A percentile compares a stretch with the other conserved stretches of the same genome.
Conservation (phyloP, 2,329 filamentous ascomycete genomes). For the Ophiostoma fasciatum region DNA sequence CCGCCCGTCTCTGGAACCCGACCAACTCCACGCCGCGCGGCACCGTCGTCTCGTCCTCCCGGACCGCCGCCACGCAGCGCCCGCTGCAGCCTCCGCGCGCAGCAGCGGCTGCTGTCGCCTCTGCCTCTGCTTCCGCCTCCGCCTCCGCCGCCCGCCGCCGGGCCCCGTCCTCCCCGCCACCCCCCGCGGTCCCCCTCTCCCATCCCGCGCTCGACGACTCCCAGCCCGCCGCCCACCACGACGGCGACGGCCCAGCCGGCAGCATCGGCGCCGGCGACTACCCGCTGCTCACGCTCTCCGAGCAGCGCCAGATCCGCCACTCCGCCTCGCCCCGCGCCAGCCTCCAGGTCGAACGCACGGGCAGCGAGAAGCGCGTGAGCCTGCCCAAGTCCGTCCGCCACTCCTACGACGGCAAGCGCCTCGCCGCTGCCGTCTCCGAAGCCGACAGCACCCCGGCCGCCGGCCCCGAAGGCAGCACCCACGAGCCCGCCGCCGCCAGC, state of each 20-base stretch:
- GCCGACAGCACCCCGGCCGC: too few relatives aligned
- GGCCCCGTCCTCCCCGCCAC: constrained; percentile 38
- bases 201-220: constrained; percentile 21
- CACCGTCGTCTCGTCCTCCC: constrained; percentile 11
- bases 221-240: constrained; percentile 23
- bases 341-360: constrained; percentile 33
- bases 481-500: too few relatives aligned
- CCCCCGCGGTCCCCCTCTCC: constrained; percentile 33
- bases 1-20: constrained; percentile 44
- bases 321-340: constrained; percentile 30
- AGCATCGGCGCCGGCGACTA: constrained; percentile 30
- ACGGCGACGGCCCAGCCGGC: constrained; percentile 23
- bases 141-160: constrained; percentile 21
- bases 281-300: constrained; percentile 35
- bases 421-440: constrained; percentile 4
- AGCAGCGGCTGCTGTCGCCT: background rate
- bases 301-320: constrained; percentile 32
- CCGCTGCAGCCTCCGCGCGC: background rate
- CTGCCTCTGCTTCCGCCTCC: too few relatives aligned
- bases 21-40: constrained; percentile 41
- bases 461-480: too few relatives aligned
- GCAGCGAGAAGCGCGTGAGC: constrained; percentile 33
- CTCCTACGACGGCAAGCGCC: constrained; percentile 37
- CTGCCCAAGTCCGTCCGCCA: constrained; percentile 38
- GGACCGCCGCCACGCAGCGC: background rate